A percentile compares a stretch with the other conserved stretches of the same genome.
phyloP scores from a whole-genome alignment of 2,329 filamentous ascomycete species.

The Pseudogymnoascus sp. region DNA sequence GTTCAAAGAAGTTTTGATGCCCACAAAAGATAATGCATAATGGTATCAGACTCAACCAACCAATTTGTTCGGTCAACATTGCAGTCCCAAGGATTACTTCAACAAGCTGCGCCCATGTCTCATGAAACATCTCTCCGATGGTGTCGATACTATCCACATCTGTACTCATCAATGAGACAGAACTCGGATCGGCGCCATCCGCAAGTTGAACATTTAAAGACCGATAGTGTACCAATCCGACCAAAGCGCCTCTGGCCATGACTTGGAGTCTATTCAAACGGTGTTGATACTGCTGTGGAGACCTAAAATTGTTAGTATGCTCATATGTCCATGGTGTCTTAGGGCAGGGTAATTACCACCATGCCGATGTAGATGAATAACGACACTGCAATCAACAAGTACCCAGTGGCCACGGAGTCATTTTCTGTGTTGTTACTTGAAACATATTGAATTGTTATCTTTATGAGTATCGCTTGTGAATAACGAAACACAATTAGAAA shows the following conservation, averaged over 20 bases:
- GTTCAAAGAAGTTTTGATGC: slow-evolving; percentile 12
- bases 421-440: slow-evolving; percentile 7
- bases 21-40: slow-evolving; percentile 35
- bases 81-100: slow-evolving; percentile 34
- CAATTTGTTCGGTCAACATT: slow-evolving; percentile 33
- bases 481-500: slow-evolving; percentile 34
- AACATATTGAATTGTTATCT: slow-evolving; percentile 29
- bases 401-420: slow-evolving; percentile 14
- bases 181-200: slow-evolving; percentile 27
- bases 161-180: slow-evolving; percentile 34
- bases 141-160: slow-evolving; percentile 31
- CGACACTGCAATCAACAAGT: slow-evolving; percentile 29
- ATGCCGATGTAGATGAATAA: slow-evolving; percentile 31
- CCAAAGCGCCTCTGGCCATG: slow-evolving; percentile 29
- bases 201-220: slow-evolving; percentile 21
- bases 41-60: slow-evolving; percentile 36
- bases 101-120: slow-evolving; percentile 35
- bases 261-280: slow-evolving; percentile 27
- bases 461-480: slow-evolving; percentile 34
- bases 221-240: slow-evolving; percentile 31
- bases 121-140: slow-evolving; percentile 32
- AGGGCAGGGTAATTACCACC: slow-evolving; percentile 25
- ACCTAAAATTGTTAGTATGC: slow-evolving; percentile 20
- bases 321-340: neutral
- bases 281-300: slow-evolving; percentile 26